A percentile compares a stretch with the other conserved stretches of the same genome.
Evolutionary conservation across 2,329 filamentous ascomycete genomes (phyloP).

Genomic region (Aschersonia sp.): DNA sequence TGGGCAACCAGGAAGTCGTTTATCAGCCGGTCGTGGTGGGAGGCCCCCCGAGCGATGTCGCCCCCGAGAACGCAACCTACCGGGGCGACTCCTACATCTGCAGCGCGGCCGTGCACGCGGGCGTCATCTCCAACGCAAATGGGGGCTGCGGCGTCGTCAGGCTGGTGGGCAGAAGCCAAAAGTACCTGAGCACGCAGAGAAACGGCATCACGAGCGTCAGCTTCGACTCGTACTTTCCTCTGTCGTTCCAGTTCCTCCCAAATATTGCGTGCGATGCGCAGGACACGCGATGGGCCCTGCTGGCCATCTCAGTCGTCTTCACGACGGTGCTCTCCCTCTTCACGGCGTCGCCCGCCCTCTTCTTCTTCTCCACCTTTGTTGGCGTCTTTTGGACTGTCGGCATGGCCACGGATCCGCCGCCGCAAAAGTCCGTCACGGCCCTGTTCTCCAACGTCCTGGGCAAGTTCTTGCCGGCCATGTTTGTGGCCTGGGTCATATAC

Average conservation of each 20-base stretch:
- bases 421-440: constrained; percentile 47
- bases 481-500: constrained; percentile 79
- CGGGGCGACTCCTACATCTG: constrained; percentile 85
- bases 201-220: constrained; percentile 62
- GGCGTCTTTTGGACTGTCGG: constrained; percentile 83
- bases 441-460: constrained; percentile 68
- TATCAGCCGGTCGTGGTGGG: constrained; percentile 55
- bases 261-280: constrained; percentile 51
- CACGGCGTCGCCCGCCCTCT: constrained; percentile 60
- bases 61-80: constrained; percentile 43
- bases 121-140: constrained; percentile 52
- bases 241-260: constrained; percentile 63
- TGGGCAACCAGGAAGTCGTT: constrained; percentile 52
- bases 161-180: constrained; percentile 51
- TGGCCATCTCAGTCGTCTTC: constrained; percentile 70
- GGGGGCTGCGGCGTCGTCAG: constrained; percentile 75
- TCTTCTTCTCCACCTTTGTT: constrained; percentile 73
- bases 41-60: constrained; percentile 34
- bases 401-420: constrained; percentile 76
- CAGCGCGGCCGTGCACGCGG: constrained; percentile 70
- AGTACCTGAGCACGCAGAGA: constrained; percentile 48
- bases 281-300: constrained; percentile 72
- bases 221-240: constrained; percentile 84
- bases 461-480: constrained; percentile 73
- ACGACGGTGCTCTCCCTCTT: constrained; percentile 68